These are phyloP conservation scores for Leishmania lainsoni DNA, from an alignment of 208 protist genomes.

Conservation along the genomic window DNA sequence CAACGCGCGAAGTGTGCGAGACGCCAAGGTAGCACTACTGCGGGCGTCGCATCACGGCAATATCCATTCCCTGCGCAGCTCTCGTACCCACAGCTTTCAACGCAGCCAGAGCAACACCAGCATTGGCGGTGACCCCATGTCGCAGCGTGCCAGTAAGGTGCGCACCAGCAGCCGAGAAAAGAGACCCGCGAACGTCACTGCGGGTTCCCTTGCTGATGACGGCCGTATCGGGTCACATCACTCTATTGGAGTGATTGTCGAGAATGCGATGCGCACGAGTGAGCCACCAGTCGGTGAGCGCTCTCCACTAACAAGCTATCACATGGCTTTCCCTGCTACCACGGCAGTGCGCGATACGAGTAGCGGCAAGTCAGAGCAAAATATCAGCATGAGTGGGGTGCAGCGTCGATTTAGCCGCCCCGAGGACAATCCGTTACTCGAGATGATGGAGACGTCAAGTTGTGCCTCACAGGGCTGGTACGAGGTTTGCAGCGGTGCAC, in stretches of 20 bases:
- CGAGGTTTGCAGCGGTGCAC: not conserved
- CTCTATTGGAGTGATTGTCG: slow-evolving; percentile 11
- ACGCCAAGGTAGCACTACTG: slow-evolving; percentile 34
- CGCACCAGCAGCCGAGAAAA: slow-evolving; percentile 15
- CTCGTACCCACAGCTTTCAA: slow-evolving; percentile 21
- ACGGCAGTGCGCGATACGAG: slow-evolving; percentile 3
- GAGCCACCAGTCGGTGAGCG: slow-evolving; percentile 1
- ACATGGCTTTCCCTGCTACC: not conserved
- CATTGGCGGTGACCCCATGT: not conserved
- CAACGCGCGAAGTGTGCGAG: slow-evolving; percentile 20
- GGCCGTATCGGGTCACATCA: slow-evolving; percentile 4
- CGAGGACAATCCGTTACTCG: slow-evolving; percentile 24
- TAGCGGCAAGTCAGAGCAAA: slow-evolving; percentile 5
- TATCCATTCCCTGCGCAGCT: slow-evolving; percentile 15
- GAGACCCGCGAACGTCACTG: not conserved
- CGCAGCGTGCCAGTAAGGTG: slow-evolving; percentile 5
- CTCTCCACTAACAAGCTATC: not conserved
- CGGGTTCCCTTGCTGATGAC: not conserved
- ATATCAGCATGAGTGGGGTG: slow-evolving; percentile 5
- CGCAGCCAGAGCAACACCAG: slow-evolving; percentile 22
- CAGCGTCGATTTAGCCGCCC: slow-evolving; percentile 20
- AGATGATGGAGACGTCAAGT: slow-evolving; percentile 37
- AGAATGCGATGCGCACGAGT: slow-evolving; percentile 19
- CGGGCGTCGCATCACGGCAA: slow-evolving; percentile 17
- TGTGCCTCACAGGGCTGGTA: slow-evolving; percentile 17